Evolutionary conservation across 2,329 filamentous ascomycete genomes (phyloP), one percentile per base, ranked within the genome.

Genomic region (Diaporthe destruens): DNA sequence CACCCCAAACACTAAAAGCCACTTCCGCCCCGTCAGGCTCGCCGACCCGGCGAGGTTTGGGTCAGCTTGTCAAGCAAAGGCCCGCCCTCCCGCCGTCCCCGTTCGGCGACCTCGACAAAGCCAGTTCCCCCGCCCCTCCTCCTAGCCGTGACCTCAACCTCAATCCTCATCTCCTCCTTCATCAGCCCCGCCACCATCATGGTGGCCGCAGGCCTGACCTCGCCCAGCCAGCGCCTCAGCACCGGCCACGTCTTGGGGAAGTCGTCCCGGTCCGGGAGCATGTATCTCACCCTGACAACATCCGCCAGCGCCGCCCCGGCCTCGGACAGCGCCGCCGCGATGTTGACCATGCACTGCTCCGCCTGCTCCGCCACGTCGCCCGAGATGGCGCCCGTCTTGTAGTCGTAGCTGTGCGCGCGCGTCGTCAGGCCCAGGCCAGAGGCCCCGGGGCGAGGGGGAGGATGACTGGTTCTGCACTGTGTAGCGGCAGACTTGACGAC

Each of bases 171-270:
- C 23, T 63, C 80, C 47, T 87, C 86, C 76, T 87, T 84, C 84
- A 88, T 85, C 71, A 89, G 75, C 12, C 79, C 83, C 0, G 85
- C 83, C 77, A 87, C 84, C 0, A 88, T 77, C 87, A 89, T 89
- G 1, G 86, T 89, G 25, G 87, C 87, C 32, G 87, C 87, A 0
- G 87, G 87, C 42, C 83, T 79, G n/a, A 86, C 83, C 3, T 83
- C 78, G 8, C 85, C 86, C 63, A 89, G 81, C 84, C 85, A 88
- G 75, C 82, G 84, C 74, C 81, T 81, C 75, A 89, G 77, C 3
- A 88, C 84, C 1, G 85, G 83, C 87, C 86, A 89, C 20, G 84
- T 86, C 76, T 79, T 79, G 14, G 82, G 78, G 70, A 89, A 89
- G 63, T 88, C 84, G 20, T 78, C 74, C 7, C 84, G 80, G 71